phyloP scores from a whole-genome alignment of 371 early-diverging fungal genomes.

The Mucor plumbeus region DNA sequence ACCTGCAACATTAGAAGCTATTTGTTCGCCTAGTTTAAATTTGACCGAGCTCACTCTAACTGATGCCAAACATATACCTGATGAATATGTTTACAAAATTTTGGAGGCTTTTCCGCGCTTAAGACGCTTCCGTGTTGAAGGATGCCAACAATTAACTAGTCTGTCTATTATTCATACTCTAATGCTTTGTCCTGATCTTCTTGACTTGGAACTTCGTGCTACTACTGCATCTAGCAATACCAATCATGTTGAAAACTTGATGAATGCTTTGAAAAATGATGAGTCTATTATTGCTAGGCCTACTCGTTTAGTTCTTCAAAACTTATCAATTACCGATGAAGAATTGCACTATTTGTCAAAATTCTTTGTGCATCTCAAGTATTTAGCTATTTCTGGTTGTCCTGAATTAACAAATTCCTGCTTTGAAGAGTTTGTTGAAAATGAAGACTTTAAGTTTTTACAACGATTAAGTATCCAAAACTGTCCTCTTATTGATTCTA shows the following conservation, averaged over 20 bases:
- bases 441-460: neutral
- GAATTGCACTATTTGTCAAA: neutral
- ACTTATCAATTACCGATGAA: constrained; percentile 9
- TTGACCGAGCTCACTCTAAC: constrained; percentile 33
- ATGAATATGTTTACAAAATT: constrained; percentile 18
- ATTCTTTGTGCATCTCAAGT: neutral
- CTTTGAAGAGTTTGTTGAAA: neutral
- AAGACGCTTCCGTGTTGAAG: constrained; percentile 28
- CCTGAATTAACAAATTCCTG: constrained; percentile 1
- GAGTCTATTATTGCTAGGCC: neutral
- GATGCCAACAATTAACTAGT: constrained; percentile 15
- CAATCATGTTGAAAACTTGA: neutral
- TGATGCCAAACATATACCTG: constrained; percentile 21
- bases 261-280: neutral
- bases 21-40: constrained; percentile 22
- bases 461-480: constrained; percentile 13
- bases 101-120: constrained; percentile 29
- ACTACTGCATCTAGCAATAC: neutral
- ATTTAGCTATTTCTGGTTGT: constrained; percentile 14
- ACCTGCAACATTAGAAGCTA: constrained; percentile 5
- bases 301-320: constrained; percentile 23
- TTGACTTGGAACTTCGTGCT: constrained; percentile 37
- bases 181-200: constrained; percentile 21
- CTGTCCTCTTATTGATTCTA: constrained; percentile 23
- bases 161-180: constrained; percentile 19